Percentiles rank a stretch among this genome's conserved stretches.
Evolutionary conservation across 768 basidiomycete genomes (phyloP).

Genomic region (Mycena rosella): DNA sequence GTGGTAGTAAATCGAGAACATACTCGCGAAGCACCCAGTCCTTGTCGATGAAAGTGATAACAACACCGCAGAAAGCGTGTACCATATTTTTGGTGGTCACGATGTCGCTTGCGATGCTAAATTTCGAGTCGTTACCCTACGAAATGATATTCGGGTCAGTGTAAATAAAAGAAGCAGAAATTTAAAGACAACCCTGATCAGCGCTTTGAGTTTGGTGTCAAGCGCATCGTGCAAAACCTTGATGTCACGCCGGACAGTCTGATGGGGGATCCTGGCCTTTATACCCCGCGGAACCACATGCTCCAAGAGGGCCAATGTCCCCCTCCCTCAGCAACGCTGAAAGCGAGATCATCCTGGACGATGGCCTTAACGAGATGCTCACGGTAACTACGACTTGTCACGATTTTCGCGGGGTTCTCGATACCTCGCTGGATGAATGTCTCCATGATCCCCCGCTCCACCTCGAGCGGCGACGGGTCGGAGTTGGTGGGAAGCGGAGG

Average conservation of each 20-base stretch:
- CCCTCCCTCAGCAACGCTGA: background rate
- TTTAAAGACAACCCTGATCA: too few species aligned
- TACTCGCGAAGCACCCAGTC: background rate
- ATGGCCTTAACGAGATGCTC: slow-evolving; percentile 5
- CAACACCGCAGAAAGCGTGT: background rate
- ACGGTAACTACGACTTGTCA: background rate
- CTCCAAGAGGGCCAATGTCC: background rate
- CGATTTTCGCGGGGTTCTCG: too few species aligned
- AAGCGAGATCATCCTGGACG: background rate
- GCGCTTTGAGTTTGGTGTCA: too few species aligned
- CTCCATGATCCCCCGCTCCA: too few species aligned
- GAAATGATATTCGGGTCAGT: background rate
- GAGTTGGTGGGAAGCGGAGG: too few species aligned
- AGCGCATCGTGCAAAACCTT: too few species aligned
- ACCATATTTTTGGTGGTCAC: background rate
- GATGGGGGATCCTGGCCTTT: too few species aligned
- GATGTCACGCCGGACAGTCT: too few species aligned
- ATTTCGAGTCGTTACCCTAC: background rate
- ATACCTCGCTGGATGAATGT: too few species aligned
- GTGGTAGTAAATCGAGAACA: background rate
- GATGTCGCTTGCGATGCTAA: slow-evolving; percentile 1
- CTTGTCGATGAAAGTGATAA: background rate
- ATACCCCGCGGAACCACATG: too few species aligned
- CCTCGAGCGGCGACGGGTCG: too few species aligned
- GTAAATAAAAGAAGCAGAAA: background rate